Conservation (phyloP, 208 protist genomes). For the Crithidia bombi region DNA sequence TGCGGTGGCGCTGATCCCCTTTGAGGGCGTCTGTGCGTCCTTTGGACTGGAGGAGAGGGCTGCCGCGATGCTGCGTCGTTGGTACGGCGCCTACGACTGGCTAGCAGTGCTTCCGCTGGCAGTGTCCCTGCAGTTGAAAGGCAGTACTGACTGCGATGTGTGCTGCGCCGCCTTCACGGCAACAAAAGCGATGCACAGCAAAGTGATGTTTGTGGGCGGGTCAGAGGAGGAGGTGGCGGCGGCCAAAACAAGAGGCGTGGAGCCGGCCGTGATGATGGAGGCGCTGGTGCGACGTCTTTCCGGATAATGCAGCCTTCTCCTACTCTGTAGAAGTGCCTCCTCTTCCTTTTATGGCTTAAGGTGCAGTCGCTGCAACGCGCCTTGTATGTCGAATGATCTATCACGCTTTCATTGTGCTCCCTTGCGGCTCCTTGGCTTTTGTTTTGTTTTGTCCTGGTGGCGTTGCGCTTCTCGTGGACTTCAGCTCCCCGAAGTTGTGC, state of each 20-base stretch:
- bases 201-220: slow-evolving; percentile 63
- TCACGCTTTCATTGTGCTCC: background rate
- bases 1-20: slow-evolving; percentile 56
- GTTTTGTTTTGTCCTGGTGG: too few species aligned
- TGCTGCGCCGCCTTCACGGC: slow-evolving; percentile 45
- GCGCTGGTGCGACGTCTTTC: slow-evolving; percentile 33
- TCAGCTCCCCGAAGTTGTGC: too few species aligned
- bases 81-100: slow-evolving; percentile 56
- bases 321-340: too few species aligned
- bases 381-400: too few species aligned
- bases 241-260: slow-evolving; percentile 43
- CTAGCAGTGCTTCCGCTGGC: slow-evolving; percentile 61
- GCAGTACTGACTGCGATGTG: slow-evolving; percentile 35
- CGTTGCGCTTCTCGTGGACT: too few species aligned
- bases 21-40: slow-evolving; percentile 43
- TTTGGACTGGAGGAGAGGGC: slow-evolving; percentile 28
- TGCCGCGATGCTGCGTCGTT: slow-evolving; percentile 39
- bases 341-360: background rate
- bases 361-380: too few species aligned
- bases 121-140: slow-evolving; percentile 58
- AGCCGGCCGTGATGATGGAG: slow-evolving; percentile 48
- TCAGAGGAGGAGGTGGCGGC: slow-evolving; percentile 34
- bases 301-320: background rate
- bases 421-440: too few species aligned
- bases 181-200: slow-evolving; percentile 37